These are phyloP conservation scores for Cardamine occulta DNA, from an alignment of 345 rosid genomes.

Conservation along the genomic window DNA sequence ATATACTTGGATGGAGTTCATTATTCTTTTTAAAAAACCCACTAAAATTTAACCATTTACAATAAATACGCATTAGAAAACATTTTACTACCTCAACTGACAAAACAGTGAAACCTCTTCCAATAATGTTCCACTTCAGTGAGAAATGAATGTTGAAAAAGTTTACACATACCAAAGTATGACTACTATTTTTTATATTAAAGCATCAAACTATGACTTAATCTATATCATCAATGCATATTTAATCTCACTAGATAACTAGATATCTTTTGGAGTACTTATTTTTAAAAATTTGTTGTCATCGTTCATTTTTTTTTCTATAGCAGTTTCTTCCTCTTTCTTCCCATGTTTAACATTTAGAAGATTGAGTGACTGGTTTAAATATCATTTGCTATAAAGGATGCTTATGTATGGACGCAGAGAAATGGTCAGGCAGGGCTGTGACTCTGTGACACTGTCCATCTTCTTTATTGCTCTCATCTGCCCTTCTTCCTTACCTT, in stretches of 20 bases:
- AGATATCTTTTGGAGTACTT: background rate
- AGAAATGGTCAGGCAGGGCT: slow-evolving; percentile 44
- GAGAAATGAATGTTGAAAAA: background rate
- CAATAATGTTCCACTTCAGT: slow-evolving; percentile 1
- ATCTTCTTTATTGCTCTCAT: slow-evolving; percentile 40
- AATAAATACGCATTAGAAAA: background rate
- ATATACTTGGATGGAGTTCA: background rate
- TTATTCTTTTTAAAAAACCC: background rate
- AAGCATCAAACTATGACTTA: background rate
- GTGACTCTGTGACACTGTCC: slow-evolving; percentile 40
- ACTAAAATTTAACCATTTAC: background rate
- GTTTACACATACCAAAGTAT: background rate
- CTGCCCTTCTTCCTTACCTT: slow-evolving; percentile 34
- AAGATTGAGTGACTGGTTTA: slow-evolving; percentile 2
- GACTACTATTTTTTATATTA: background rate
- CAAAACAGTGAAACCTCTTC: background rate
- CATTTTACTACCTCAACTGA: background rate
- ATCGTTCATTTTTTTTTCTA: background rate
- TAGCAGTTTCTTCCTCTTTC: background rate
- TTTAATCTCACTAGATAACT: background rate
- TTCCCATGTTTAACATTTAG: slow-evolving; percentile 6
- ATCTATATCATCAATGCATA: background rate
- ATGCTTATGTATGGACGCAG: slow-evolving; percentile 21
- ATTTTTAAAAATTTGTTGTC: background rate
- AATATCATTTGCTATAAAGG: slow-evolving; percentile 3